Conservation (phyloP, 2,329 filamentous ascomycete species). For the Pyrenophora graminea region DNA sequence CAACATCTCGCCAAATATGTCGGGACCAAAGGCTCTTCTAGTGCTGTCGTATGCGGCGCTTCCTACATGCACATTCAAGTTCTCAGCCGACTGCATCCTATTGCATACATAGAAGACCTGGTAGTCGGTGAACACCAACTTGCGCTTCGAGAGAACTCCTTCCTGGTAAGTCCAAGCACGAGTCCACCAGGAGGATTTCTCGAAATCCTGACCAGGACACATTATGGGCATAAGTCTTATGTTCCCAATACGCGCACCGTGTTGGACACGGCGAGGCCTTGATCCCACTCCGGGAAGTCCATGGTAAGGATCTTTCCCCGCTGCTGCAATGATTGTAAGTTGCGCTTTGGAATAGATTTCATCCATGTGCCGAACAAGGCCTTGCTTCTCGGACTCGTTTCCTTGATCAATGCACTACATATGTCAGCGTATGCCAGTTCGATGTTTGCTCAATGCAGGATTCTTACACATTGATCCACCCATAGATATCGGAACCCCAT, state of each 20-base stretch:
- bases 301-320: background rate
- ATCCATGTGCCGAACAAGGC: conserved; percentile 2
- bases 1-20: too few species aligned
- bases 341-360: background rate
- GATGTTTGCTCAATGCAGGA: too few species aligned
- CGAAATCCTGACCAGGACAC: background rate
- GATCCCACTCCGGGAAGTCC: conserved; percentile 1
- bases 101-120: conserved; percentile 7
- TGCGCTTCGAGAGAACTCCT: conserved; percentile 1
- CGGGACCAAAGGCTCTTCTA: too few species aligned
- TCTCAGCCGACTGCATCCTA: background rate
- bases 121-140: conserved; percentile 5
- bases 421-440: too few species aligned
- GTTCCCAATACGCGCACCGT: background rate
- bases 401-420: background rate
- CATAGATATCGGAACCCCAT: conserved; percentile 2
- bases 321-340: conserved; percentile 1
- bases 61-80: too few species aligned
- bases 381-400: background rate
- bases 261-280: background rate
- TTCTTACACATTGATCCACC: background rate
- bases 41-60: too few species aligned
- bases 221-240: background rate
- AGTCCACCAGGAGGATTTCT: background rate
- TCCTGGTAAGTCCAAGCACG: conserved; percentile 16